Evolutionary conservation across 768 basidiomycete genomes (phyloP).

Genomic region (Collybia nuda): DNA sequence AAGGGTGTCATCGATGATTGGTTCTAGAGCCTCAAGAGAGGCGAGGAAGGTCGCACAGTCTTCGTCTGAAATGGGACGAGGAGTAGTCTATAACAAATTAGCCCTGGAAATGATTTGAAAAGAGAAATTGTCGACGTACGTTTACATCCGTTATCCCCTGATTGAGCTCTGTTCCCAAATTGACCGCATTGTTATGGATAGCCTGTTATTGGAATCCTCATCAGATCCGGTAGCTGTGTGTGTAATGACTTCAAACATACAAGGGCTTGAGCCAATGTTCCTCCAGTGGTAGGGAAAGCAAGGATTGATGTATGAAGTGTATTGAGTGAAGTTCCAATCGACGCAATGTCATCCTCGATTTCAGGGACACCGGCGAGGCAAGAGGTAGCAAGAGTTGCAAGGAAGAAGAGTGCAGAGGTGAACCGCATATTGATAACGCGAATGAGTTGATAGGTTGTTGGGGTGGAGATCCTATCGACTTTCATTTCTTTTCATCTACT

Average conservation of each 20-base stretch:
- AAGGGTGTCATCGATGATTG: slow-evolving; percentile 23
- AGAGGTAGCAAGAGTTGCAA: slow-evolving; percentile 22
- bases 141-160: slow-evolving; percentile 24
- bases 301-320: slow-evolving; percentile 27
- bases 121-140: slow-evolving; percentile 11
- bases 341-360: slow-evolving; percentile 27
- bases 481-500: too few relatives aligned
- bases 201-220: slow-evolving; percentile 11
- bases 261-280: slow-evolving; percentile 23
- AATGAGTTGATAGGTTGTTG: background rate
- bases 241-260: slow-evolving; percentile 12
- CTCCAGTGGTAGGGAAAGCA: slow-evolving; percentile 25
- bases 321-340: slow-evolving; percentile 23
- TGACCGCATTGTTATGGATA: slow-evolving; percentile 28
- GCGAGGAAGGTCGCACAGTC: slow-evolving; percentile 24
- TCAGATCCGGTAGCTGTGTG: background rate
- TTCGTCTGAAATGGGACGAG: slow-evolving; percentile 18
- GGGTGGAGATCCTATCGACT: background rate
- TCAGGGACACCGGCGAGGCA: slow-evolving; percentile 23
- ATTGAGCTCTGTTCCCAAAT: slow-evolving; percentile 19
- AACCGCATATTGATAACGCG: slow-evolving; percentile 23
- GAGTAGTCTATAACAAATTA: slow-evolving; percentile 13
- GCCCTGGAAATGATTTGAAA: background rate
- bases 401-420: slow-evolving; percentile 20
- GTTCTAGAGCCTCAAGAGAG: slow-evolving; percentile 21